These are phyloP conservation scores for Xylaria polymorpha DNA, from an alignment of 2,329 filamentous ascomycete species.

Conservation along the genomic window DNA sequence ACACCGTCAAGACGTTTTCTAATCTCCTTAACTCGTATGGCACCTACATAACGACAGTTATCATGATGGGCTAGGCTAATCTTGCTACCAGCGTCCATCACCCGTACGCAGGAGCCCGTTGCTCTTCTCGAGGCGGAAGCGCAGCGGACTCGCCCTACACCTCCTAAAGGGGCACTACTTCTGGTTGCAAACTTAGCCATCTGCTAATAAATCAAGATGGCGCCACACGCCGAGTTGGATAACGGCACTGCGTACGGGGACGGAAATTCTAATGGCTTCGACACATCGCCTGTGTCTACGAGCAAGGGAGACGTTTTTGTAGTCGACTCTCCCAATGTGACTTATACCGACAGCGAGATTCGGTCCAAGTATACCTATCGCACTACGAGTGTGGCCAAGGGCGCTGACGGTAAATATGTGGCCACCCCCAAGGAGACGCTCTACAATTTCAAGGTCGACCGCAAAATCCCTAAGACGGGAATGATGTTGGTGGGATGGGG, in stretches of 20 bases:
- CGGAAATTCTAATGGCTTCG: slow-evolving; percentile 58
- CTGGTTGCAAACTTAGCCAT: slow-evolving; percentile 37
- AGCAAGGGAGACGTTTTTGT: slow-evolving; percentile 74
- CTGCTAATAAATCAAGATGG: slow-evolving; percentile 71
- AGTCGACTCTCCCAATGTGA: slow-evolving; percentile 91
- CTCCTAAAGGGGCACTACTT: slow-evolving; percentile 60
- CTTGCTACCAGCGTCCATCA: slow-evolving; percentile 77
- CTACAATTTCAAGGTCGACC: slow-evolving; percentile 98
- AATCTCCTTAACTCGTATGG: slow-evolving; percentile 96
- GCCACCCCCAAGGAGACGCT: slow-evolving; percentile 88
- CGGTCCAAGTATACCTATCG: slow-evolving; percentile 96
- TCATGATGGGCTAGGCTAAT: slow-evolving; percentile 38
- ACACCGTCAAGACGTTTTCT: slow-evolving; percentile 94
- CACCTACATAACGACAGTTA: slow-evolving; percentile 22
- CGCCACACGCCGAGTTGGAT: slow-evolving; percentile 83
- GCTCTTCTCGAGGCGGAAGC: slow-evolving; percentile 82
- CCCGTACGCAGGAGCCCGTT: slow-evolving; percentile 96
- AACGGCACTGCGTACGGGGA: slow-evolving; percentile 70
- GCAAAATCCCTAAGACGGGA: slow-evolving; percentile 90
- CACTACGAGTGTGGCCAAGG: slow-evolving; percentile 83
- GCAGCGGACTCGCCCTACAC: slow-evolving; percentile 75
- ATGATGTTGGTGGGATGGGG: slow-evolving; percentile 98
- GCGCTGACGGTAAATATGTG: slow-evolving; percentile 77
- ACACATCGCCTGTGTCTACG: slow-evolving; percentile 43
- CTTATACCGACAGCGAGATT: slow-evolving; percentile 89